Percentiles rank a stretch among this genome's conserved stretches.
Evolutionary conservation across 2,329 filamentous ascomycete species (phyloP).

Genomic region (Beauveria sp.): DNA sequence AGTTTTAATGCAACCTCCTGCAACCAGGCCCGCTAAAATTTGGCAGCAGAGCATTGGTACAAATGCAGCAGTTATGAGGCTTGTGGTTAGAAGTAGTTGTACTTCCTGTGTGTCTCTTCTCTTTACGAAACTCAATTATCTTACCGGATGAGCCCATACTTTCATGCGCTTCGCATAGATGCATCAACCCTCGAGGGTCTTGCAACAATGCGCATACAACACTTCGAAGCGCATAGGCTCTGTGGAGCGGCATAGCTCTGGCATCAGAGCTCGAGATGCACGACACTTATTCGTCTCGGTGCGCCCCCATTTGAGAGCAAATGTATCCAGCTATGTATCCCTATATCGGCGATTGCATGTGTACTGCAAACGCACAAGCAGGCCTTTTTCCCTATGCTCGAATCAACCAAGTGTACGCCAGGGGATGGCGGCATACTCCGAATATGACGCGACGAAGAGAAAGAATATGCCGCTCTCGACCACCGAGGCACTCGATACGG

Average conservation of each 20-base stretch:
- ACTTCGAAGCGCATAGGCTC: not conserved
- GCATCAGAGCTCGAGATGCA: not conserved
- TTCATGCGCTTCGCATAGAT: not conserved
- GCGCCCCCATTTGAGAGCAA: not conserved
- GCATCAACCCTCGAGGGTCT: slow-evolving; percentile 1
- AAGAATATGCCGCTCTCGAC: not conserved
- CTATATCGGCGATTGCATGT: not conserved
- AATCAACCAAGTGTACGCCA: too few relatives aligned
- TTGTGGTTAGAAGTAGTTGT: not conserved
- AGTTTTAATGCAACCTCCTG: not conserved
- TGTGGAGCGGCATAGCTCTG: not conserved
- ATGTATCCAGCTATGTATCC: too few relatives aligned
- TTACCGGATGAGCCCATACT: not conserved
- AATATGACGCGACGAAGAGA: not conserved
- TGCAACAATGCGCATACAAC: slow-evolving; percentile 1
- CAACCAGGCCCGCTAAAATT: not conserved
- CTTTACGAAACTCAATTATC: not conserved
- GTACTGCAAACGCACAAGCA: not conserved
- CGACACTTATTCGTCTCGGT: not conserved
- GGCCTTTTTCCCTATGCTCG: not conserved
- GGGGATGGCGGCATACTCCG: not conserved
- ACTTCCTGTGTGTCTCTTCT: not conserved
- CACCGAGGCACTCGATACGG: not conserved
- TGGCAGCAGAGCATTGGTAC: not conserved
- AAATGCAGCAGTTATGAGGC: not conserved